Evolutionary conservation across 108 stramenopile genomes (phyloP), one percentile per base, ranked within the genome.

Genomic region (Poteriospumella lacustris): DNA sequence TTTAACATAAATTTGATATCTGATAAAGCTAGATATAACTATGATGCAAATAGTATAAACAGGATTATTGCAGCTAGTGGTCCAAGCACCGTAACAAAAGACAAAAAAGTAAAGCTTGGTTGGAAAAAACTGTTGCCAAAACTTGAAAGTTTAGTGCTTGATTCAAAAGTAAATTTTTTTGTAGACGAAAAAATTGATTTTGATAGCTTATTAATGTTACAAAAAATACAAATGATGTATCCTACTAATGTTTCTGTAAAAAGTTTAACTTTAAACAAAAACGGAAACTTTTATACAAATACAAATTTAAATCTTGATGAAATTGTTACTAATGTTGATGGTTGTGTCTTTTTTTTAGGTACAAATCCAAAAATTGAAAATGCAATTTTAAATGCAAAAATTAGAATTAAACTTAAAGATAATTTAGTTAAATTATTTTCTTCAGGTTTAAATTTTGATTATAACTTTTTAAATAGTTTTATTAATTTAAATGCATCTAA

Each of bases 1-100:
- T 82, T 83, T 69, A 84, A 84, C 44, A 77, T 76, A 67, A 79
- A 83, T 82, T 84, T 82, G 84, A 84, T 84, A 76, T 80, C 82
- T 82, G 84, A 84, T 77, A 84, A 84, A 79, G 82, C 84, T 31
- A 73, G 84, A 31, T 84, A 80, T 77, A 77, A 79, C 39, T 84
- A 84, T 80, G 84, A 84, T 76, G 81, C 15, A 31, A 31, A 31
- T 31, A 64, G 31, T 64, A 64, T 33, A 64, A 64, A 64, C 31
- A 19, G 60, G 31, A 64, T 64, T 19, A 58, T 59, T 34, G 15
- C 47, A 58, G 59, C 36, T 12, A 76, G 44, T 36, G 59, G 58
- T 58, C 76, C 58, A 76, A 52, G 31, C 12, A 76, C 47, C 47
- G 47, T 76, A n/a, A 76, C 19, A 39, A 58, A 56, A 0, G 52